phyloP scores from a whole-genome alignment of 2,329 filamentous ascomycete species.

The Aspergillus quadricinctus region DNA sequence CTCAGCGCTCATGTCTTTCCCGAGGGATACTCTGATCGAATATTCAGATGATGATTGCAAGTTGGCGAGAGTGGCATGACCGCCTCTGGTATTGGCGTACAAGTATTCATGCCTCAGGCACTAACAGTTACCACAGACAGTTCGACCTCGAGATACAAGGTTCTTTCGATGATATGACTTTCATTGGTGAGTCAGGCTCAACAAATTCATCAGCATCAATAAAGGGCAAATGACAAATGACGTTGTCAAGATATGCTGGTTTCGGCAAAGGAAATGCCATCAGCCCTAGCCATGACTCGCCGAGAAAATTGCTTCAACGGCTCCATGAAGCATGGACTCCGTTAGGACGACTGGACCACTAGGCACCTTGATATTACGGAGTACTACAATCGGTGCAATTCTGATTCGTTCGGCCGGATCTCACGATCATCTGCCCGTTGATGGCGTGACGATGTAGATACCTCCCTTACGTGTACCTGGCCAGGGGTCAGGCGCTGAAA shows the following conservation, averaged over 20 bases:
- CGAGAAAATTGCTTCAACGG: not conserved
- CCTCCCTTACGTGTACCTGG: too few relatives aligned
- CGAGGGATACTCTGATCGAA: not conserved
- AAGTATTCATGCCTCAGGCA: not conserved
- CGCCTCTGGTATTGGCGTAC: not conserved
- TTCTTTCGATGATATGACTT: not conserved
- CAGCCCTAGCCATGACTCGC: conserved; percentile 2
- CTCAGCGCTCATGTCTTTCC: too few relatives aligned
- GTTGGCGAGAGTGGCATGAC: not conserved
- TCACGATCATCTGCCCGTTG: conserved; percentile 3
- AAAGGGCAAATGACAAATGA: not conserved
- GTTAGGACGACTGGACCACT: not conserved
- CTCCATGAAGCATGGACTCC: not conserved
- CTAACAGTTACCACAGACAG: not conserved
- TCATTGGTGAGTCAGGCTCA: not conserved
- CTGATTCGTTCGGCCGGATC: conserved; percentile 7
- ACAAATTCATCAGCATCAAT: not conserved
- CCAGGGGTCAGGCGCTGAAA: too few relatives aligned
- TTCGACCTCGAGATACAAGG: not conserved
- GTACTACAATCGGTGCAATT: not conserved
- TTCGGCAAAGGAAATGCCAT: conserved; percentile 9
- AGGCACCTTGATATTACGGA: not conserved
- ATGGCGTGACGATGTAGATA: conserved; percentile 11
- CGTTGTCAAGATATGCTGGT: not conserved
- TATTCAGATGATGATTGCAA: not conserved